phyloP scores from a whole-genome alignment of 2,329 filamentous ascomycete species.

The Rasamsonia emersonii region DNA sequence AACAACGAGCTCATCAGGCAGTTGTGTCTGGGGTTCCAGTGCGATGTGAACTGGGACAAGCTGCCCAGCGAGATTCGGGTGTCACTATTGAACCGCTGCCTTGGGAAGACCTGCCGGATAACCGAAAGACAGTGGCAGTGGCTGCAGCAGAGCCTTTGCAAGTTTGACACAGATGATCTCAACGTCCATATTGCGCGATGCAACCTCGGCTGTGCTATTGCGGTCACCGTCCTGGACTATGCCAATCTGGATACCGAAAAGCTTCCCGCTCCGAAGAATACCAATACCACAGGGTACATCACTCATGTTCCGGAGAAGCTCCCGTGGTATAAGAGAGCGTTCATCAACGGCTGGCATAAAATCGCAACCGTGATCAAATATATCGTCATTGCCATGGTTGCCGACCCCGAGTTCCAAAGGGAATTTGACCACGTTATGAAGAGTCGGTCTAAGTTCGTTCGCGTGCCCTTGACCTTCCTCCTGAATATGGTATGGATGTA shows the following conservation, averaged over 20 bases:
- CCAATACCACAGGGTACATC: constrained; percentile 20
- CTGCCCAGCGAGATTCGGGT: constrained; percentile 39
- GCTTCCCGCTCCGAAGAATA: constrained; percentile 14
- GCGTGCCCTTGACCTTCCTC: constrained; percentile 30
- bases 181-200: constrained; percentile 41
- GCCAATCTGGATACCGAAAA: constrained; percentile 21
- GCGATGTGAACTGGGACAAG: constrained; percentile 44
- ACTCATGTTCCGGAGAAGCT: constrained; percentile 15
- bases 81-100: constrained; percentile 39
- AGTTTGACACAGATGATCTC: constrained; percentile 26
- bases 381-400: constrained; percentile 41
- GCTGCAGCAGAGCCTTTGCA: constrained; percentile 34
- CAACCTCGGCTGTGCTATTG: constrained; percentile 38
- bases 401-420: constrained; percentile 45
- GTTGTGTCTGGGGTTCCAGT: constrained; percentile 42
- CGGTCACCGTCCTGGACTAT: constrained; percentile 23
- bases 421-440: constrained; percentile 40
- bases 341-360: constrained; percentile 36
- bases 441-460: constrained; percentile 24
- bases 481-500: constrained; percentile 44
- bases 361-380: constrained; percentile 40
- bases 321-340: constrained; percentile 22
- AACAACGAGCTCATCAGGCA: constrained; percentile 40
- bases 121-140: constrained; percentile 34
- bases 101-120: constrained; percentile 34